Percentiles rank a stretch among this genome's conserved stretches.
These are phyloP conservation scores for Kluyveromyces lactis DNA, from an alignment of 805 yeast species.

Conservation along the genomic window DNA sequence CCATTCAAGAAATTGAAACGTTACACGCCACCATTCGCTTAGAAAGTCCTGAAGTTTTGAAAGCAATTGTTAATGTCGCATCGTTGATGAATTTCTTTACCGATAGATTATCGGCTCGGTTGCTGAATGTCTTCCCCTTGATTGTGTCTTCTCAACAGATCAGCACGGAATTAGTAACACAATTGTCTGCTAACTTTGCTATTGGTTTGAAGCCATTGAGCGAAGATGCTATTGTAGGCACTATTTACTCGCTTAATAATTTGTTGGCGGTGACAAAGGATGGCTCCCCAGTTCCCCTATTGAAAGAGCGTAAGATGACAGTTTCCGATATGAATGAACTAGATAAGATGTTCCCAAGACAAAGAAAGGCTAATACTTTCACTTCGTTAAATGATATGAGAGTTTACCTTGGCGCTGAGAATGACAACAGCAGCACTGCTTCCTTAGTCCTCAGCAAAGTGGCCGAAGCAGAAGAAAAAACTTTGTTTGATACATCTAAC, in stretches of 20 bases:
- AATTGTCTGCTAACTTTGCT: constrained; percentile 52
- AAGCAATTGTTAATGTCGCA: constrained; percentile 47
- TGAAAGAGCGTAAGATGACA: constrained; percentile 30
- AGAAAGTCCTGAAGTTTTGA: constrained; percentile 43
- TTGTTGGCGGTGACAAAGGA: constrained; percentile 49
- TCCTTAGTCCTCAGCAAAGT: background rate
- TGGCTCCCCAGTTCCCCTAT: constrained; percentile 29
- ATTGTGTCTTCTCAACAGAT: constrained; percentile 50
- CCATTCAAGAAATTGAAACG: constrained; percentile 36
- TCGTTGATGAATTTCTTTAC: constrained; percentile 39
- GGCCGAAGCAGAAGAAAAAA: background rate
- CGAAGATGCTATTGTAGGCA: constrained; percentile 75
- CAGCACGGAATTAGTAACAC: constrained; percentile 37
- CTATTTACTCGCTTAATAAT: constrained; percentile 78
- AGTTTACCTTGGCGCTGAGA: background rate
- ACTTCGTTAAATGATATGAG: constrained; percentile 2
- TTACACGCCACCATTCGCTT: constrained; percentile 35
- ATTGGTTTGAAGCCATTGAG: constrained; percentile 58
- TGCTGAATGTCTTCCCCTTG: constrained; percentile 39
- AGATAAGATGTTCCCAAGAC: constrained; percentile 7
- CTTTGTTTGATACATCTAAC: constrained; percentile 1
- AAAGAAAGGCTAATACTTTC: constrained; percentile 1
- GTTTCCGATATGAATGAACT: constrained; percentile 7
- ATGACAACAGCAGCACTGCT: background rate
- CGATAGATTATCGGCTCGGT: constrained; percentile 27